Base-by-base conservation (phyloP, 1,139 yeast genomes). In the Neolecta irregularis region DNA sequence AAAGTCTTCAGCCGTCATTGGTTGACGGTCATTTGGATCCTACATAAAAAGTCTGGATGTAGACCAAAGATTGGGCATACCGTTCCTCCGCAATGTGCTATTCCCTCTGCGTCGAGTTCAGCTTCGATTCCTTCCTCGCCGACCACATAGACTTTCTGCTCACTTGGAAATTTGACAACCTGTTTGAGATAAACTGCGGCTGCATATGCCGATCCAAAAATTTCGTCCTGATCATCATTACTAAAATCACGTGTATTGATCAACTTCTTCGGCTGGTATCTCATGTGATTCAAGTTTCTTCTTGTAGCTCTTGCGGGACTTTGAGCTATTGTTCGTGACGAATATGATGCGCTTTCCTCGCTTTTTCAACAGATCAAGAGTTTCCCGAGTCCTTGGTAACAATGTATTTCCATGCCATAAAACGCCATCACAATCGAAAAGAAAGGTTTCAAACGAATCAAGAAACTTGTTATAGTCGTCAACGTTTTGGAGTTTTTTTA, bases 271-370 rank as follows among this genome's bases (percentile, higher is more conserved):
- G 21, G 40, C 43, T 4, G 54, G 48, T 38, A 85, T 66, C 1
- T 95, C 96, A 41, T 80, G 67, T 40, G 72, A 69, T 11, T 62
- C 65, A 51, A 88, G 81, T 57, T 88, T 91, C 44, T 63, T 59
- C 32, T 78, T 65, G 54, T 91, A 88, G 34, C 75, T 76, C 34
- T 60, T 56, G 44, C 98, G 64, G 2, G 94, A 76, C 55, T 88
- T 88, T 24, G 95, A 80, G 12, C 94, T 80, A 58, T 88, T 88
- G 62, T 88, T 88, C 36, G 98, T 85, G 23, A 91, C 98, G 56
- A 88, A 88, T 33, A 83, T 65, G 34, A 81, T 63, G 37, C 74
- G 69, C 54, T 88, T 88, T 35, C 66, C 65, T 42, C n/a, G 7
- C 6, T n/a, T 12, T 38, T 72, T 58, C 42, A 85, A 58, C 41